These are phyloP conservation scores for Panicum virgatum DNA, from an alignment of 202 grass and related monocot genomes.

Conservation along the genomic window DNA sequence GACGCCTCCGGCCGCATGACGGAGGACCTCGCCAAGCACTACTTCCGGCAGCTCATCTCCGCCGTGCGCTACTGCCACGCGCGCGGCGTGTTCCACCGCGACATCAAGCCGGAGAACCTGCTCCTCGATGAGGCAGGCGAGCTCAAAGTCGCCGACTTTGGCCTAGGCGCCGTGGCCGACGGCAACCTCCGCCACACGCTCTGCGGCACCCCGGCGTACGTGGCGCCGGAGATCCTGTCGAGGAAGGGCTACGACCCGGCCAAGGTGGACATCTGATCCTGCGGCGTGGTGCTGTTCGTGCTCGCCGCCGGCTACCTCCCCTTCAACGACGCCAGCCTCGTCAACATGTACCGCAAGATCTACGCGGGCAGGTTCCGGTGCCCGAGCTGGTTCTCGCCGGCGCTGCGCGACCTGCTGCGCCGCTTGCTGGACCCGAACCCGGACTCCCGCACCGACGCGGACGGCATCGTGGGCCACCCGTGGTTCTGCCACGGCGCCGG, in stretches of 20 bases:
- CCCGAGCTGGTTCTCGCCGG: slow-evolving; percentile 69
- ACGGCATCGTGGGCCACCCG: slow-evolving; percentile 48
- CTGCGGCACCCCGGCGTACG: slow-evolving; percentile 87
- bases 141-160: slow-evolving; percentile 80
- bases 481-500: slow-evolving; percentile 61
- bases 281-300: slow-evolving; percentile 82
- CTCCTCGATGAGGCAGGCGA: slow-evolving; percentile 61
- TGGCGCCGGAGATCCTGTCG: slow-evolving; percentile 70
- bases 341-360: slow-evolving; percentile 87
- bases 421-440: slow-evolving; percentile 72
- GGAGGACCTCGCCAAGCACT: slow-evolving; percentile 55
- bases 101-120: slow-evolving; percentile 92
- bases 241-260: slow-evolving; percentile 64
- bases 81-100: slow-evolving; percentile 80
- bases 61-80: slow-evolving; percentile 76
- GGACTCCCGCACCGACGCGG: slow-evolving; percentile 40
- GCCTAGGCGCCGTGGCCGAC: slow-evolving; percentile 50
- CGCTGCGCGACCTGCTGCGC: slow-evolving; percentile 50
- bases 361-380: slow-evolving; percentile 67
- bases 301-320: slow-evolving; percentile 85
- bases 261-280: slow-evolving; percentile 83
- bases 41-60: slow-evolving; percentile 80
- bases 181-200: slow-evolving; percentile 47
- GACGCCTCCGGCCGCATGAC: slow-evolving; percentile 59
- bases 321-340: slow-evolving; percentile 82